Evolutionary conservation across 1,284 basidiomycete species (phyloP), one percentile per base, ranked within the genome.

Genomic region (Pisolithus thermaeus): DNA sequence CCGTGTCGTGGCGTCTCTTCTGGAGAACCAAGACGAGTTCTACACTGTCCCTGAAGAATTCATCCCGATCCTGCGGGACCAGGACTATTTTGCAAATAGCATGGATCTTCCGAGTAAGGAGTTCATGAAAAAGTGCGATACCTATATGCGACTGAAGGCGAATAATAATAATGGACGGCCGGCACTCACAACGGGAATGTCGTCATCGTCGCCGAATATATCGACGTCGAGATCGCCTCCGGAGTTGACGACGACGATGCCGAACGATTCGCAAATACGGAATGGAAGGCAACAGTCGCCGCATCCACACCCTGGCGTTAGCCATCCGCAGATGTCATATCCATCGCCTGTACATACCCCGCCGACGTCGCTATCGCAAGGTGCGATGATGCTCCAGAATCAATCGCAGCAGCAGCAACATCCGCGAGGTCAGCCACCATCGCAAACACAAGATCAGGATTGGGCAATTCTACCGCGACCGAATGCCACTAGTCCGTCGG

Each of bases 11-110:
- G 88, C 90, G 47, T 77, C 83, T 43, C 72, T 98, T 47, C 75
- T 99, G 52, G 93, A 97, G 73, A 81, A 89, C 60, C 96, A 99
- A 71, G 96, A 99, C 72, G 89, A 94, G 65, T 92, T 92, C 67
- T 96, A 88, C 73, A 81, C 81, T 32, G 90, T 97, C 6, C 94
- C 94, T 6, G 78, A 83, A 58, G 93, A 97, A 62, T 86, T 96
- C 65, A 61, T 89, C 40, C 74, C 84, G 23, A 87, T 96, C 49
- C 74, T 96, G 22, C 80, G 84, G 49, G 92, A 96, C 59, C 88
- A 90, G 63, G 87, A 91, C 38, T 88, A 93, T 65, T 95, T 97
- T 64, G 74, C 79, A 36, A 90, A 82, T 64, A 84, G 81, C 52
- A 70, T 91, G 70, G 92, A 95, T 41, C 76, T 94, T 27, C 89